phyloP scores from a whole-genome alignment of 495 filamentous ascomycete species.

The Podospora didyma region DNA sequence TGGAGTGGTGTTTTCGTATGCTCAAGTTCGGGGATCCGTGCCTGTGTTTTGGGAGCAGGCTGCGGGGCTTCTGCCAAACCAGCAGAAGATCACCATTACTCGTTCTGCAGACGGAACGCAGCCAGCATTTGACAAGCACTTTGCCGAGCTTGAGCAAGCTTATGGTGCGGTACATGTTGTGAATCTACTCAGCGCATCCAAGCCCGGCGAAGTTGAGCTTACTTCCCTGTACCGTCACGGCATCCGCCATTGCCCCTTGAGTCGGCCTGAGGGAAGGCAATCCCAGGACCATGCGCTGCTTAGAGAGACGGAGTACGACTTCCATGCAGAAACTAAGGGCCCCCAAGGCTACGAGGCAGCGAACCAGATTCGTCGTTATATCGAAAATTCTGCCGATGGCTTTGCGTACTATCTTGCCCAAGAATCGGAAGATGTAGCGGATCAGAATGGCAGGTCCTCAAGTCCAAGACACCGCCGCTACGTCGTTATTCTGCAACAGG shows the following conservation, averaged over 20 bases:
- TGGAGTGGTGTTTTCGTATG: constrained; percentile 84
- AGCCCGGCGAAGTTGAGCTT: constrained; percentile 76
- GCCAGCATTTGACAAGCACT: constrained; percentile 93
- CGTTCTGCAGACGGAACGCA: constrained; percentile 87
- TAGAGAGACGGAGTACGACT: constrained; percentile 82
- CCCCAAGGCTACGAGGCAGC: constrained; percentile 86
- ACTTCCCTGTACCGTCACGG: constrained; percentile 74
- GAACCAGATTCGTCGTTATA: constrained; percentile 66
- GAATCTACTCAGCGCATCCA: constrained; percentile 85
- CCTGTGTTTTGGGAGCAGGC: constrained; percentile 97
- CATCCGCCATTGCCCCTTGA: constrained; percentile 64
- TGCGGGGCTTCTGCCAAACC: constrained; percentile 79
- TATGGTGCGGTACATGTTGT: constrained; percentile 90
- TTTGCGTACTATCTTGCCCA: constrained; percentile 92
- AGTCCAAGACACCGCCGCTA: constrained; percentile 42
- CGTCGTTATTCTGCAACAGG: constrained; percentile 78
- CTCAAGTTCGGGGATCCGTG: constrained; percentile 85
- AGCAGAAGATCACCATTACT: constrained; percentile 92
- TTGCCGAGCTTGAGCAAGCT: constrained; percentile 71
- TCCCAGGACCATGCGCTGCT: constrained; percentile 67
- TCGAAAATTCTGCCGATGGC: constrained; percentile 70
- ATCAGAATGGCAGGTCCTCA: constrained; percentile 8
- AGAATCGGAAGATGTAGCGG: constrained; percentile 48
- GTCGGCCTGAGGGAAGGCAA: constrained; percentile 38
- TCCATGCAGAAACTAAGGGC: constrained; percentile 88